Evolutionary conservation across 306 rosid species (phyloP).

Genomic region (Sesbania bispinosa): DNA sequence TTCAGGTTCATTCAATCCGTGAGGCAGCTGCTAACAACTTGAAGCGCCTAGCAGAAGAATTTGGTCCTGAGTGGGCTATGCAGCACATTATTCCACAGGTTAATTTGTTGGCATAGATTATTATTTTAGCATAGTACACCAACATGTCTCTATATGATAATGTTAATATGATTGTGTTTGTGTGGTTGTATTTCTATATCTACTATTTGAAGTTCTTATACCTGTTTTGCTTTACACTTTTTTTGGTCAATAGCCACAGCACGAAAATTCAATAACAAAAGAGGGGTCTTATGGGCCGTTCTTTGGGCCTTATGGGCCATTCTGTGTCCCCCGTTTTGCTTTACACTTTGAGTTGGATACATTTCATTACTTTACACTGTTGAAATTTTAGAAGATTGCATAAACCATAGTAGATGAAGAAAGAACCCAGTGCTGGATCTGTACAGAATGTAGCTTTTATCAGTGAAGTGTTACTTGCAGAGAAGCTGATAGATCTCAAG

Average conservation of each 20-base stretch:
- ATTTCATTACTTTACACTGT: neutral
- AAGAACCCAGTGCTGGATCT: neutral
- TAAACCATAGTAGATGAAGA: neutral
- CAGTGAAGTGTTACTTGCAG: neutral
- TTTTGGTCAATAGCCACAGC: too few species aligned
- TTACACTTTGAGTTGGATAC: neutral
- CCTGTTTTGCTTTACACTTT: neutral
- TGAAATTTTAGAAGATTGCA: neutral
- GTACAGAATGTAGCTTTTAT: neutral
- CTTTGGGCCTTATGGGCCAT: too few species aligned
- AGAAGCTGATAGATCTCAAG: neutral
- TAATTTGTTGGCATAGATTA: slow-evolving; percentile 12
- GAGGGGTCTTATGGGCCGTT: too few species aligned
- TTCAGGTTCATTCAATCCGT: slow-evolving; percentile 71
- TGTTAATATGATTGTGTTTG: neutral
- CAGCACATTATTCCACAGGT: slow-evolving; percentile 86
- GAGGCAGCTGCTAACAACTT: slow-evolving; percentile 84
- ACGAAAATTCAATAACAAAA: too few species aligned
- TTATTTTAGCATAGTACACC: neutral
- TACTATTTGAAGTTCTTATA: neutral
- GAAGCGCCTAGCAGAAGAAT: slow-evolving; percentile 91
- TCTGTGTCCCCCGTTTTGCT: too few species aligned
- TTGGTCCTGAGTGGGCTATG: slow-evolving; percentile 91
- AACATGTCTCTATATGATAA: neutral
- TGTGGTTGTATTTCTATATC: neutral